phyloP scores from a whole-genome alignment of 495 filamentous ascomycete genomes.

The Penicillium waksmanii region DNA sequence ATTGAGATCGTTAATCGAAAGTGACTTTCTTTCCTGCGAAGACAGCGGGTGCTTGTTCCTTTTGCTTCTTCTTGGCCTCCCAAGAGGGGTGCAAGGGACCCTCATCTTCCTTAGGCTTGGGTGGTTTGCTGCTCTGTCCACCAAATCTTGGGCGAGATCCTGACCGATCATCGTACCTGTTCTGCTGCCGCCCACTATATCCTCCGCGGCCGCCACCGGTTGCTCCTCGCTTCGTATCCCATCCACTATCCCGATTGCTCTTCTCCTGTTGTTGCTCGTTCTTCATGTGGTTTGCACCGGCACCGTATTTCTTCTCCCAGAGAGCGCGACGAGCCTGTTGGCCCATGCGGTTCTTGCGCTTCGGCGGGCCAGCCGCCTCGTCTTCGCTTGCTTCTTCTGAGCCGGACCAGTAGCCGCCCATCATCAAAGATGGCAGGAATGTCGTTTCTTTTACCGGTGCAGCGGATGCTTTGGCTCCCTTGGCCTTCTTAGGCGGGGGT shows the following conservation, averaged over 20 bases:
- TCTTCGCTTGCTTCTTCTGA: constrained; percentile 66
- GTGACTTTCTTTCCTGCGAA: constrained; percentile 89
- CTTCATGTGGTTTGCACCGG: constrained; percentile 73
- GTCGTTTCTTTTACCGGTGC: constrained; percentile 62
- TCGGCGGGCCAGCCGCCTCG: constrained; percentile 38
- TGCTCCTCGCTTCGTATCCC: constrained; percentile 53
- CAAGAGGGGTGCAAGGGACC: constrained; percentile 89
- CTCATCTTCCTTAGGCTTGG: constrained; percentile 53
- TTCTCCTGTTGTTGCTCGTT: constrained; percentile 33
- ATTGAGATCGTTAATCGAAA: constrained; percentile 66
- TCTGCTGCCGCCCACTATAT: constrained; percentile 13
- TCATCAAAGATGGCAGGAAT: constrained; percentile 83
- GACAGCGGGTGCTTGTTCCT: constrained; percentile 65
- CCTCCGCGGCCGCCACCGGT: constrained; percentile 25
- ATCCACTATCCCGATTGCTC: constrained; percentile 46
- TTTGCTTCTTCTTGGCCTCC: constrained; percentile 85
- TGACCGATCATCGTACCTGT: constrained; percentile 13
- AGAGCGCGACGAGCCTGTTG: constrained; percentile 83
- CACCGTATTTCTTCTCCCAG: constrained; percentile 91
- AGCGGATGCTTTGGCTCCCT: constrained; percentile 39
- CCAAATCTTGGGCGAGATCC: constrained; percentile 5
- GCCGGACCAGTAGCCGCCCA: constrained; percentile 91
- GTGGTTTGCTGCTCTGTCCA: constrained; percentile 31
- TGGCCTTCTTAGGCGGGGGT: constrained; percentile 46
- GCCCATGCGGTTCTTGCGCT: constrained; percentile 82